Conservation (phyloP, 495 filamentous ascomycete genomes). For the Aspergillus coremiiformis region DNA sequence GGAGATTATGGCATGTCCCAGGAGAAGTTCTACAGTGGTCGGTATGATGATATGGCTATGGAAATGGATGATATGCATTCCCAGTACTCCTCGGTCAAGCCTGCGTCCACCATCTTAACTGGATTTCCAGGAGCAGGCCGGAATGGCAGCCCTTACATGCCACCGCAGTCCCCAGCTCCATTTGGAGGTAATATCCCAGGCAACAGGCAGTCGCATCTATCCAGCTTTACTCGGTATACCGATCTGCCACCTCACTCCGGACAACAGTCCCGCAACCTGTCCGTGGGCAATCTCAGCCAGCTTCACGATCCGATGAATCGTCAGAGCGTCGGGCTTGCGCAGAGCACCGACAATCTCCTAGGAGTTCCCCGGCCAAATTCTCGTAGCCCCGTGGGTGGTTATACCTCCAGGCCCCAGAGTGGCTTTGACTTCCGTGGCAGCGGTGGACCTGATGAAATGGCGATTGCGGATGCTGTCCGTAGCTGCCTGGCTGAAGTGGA, state of each 20-base stretch:
- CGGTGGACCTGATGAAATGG: constrained; percentile 60
- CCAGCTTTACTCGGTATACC: constrained; percentile 47
- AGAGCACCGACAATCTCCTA: constrained; percentile 57
- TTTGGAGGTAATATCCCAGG: constrained; percentile 48
- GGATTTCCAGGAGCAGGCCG: constrained; percentile 66
- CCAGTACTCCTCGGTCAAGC: constrained; percentile 89
- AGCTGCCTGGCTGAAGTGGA: constrained; percentile 81
- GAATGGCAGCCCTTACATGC: constrained; percentile 55
- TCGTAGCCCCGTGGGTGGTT: constrained; percentile 46
- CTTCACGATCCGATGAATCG: constrained; percentile 44
- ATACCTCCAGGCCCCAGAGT: constrained; percentile 52
- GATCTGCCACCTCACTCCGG: constrained; percentile 38
- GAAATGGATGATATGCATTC: constrained; percentile 99
- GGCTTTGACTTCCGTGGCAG: constrained; percentile 61
- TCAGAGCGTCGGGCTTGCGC: constrained; percentile 42
- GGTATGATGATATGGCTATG: constrained; percentile 59
- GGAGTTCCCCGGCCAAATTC: constrained; percentile 39
- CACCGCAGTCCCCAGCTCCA: constrained; percentile 69
- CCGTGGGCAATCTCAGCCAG: constrained; percentile 54
- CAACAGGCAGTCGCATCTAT: constrained; percentile 51
- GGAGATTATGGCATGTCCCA: constrained; percentile 44
- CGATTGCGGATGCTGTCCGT: constrained; percentile 77
- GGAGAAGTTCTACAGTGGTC: constrained; percentile 56
- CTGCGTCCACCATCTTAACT: constrained; percentile 84
- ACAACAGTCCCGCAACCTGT: constrained; percentile 49